Percentiles rank a stretch among this genome's conserved stretches.
phyloP scores from a whole-genome alignment of 2,329 filamentous ascomycete species.

The Cercospora zeina region DNA sequence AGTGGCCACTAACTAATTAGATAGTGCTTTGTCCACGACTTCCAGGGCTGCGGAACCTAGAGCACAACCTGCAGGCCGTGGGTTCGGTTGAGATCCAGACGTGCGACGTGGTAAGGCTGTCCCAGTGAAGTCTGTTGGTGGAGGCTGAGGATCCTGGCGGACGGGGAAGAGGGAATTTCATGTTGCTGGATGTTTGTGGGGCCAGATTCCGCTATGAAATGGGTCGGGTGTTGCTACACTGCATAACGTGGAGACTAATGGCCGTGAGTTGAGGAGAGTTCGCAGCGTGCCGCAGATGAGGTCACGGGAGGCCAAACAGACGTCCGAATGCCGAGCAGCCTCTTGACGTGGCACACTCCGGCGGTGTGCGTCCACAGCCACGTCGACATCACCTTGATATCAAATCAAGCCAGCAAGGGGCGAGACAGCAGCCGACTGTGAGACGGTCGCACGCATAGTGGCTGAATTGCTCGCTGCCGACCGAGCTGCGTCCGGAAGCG shows the following conservation, averaged over 20 bases:
- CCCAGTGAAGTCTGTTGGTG: background rate
- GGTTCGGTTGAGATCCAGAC: background rate
- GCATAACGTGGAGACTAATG: background rate
- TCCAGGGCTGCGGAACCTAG: background rate
- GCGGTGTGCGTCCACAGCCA: slow-evolving; percentile 1
- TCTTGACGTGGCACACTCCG: background rate
- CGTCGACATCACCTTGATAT: background rate
- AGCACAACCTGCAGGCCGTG: background rate
- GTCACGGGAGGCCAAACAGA: background rate
- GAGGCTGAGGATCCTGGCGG: background rate
- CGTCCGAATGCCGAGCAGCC: background rate
- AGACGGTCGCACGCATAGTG: background rate
- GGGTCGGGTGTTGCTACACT: background rate
- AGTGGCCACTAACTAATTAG: background rate
- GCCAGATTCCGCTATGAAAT: background rate
- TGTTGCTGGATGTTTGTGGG: background rate
- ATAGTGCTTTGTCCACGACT: background rate
- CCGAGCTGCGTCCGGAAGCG: background rate
- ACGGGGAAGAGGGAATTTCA: background rate
- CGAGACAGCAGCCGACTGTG: background rate
- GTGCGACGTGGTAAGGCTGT: background rate
- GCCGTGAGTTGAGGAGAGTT: background rate
- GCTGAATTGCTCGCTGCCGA: background rate
- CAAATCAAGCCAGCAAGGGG: background rate
- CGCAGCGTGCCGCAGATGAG: background rate